A percentile compares a stretch with the other conserved stretches of the same genome.
phyloP scores from a whole-genome alignment of 768 basidiomycete genomes.

The Phallus indusiatus region DNA sequence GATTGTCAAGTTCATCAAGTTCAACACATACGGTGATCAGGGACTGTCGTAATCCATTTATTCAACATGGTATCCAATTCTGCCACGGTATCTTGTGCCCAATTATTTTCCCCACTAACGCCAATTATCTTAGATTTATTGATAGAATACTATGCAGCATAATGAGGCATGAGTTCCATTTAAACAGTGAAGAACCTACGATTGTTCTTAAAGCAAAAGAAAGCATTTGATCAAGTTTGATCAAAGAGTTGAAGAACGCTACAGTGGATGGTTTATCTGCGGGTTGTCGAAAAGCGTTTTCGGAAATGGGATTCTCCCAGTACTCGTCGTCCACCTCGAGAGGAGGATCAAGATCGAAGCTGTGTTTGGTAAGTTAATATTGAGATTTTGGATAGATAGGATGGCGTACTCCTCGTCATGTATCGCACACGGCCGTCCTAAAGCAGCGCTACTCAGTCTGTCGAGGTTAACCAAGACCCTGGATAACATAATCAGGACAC shows the following conservation, averaged over 20 bases:
- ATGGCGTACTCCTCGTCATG: conserved; percentile 63
- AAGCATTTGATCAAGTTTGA: conserved; percentile 52
- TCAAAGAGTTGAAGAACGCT: conserved; percentile 44
- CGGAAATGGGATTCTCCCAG: conserved; percentile 54
- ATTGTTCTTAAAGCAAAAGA: conserved; percentile 52
- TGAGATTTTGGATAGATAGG: conserved; percentile 18
- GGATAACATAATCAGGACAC: neutral
- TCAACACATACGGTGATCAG: conserved; percentile 40
- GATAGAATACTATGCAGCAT: conserved; percentile 51
- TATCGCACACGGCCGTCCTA: conserved; percentile 63
- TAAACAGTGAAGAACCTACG: conserved; percentile 24
- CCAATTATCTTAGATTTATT: conserved; percentile 51
- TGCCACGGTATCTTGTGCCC: conserved; percentile 57
- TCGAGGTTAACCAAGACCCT: conserved; percentile 18
- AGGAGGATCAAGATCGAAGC: conserved; percentile 64
- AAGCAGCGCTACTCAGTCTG: conserved; percentile 25
- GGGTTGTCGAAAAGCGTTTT: conserved; percentile 57
- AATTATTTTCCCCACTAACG: conserved; percentile 36
- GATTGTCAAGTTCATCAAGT: neutral
- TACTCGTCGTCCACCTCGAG: conserved; percentile 77
- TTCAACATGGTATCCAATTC: conserved; percentile 66
- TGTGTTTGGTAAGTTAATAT: conserved; percentile 22
- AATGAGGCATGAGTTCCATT: neutral
- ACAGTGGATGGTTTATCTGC: conserved; percentile 43
- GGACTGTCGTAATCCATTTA: conserved; percentile 59